Percentiles rank a stretch among this genome's conserved stretches.
Conservation (phyloP, 1,284 basidiomycete genomes). For the Calocybe gambosa region DNA sequence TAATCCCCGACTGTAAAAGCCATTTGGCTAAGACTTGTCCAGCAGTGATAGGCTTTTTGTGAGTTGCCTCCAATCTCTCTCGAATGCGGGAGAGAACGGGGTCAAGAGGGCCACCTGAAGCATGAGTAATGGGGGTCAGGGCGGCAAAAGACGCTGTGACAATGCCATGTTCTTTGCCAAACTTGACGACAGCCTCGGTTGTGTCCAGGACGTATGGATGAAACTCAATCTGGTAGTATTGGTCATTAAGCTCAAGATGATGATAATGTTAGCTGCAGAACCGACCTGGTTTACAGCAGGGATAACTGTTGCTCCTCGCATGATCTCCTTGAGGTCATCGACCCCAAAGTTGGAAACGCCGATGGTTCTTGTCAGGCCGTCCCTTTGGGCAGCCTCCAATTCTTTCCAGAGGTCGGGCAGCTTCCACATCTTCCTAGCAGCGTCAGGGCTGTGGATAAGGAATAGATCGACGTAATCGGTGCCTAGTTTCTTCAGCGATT, state of each 20-base stretch:
- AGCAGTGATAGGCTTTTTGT: slow-evolving; percentile 41
- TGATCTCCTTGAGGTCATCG: slow-evolving; percentile 57
- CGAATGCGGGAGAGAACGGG: slow-evolving; percentile 43
- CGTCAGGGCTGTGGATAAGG: slow-evolving; percentile 64
- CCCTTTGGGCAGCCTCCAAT: slow-evolving; percentile 63
- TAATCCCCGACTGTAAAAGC: slow-evolving; percentile 49
- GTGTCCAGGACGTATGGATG: slow-evolving; percentile 74
- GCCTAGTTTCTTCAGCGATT: slow-evolving; percentile 55
- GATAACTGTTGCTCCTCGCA: slow-evolving; percentile 49
- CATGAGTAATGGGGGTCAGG: slow-evolving; percentile 53
- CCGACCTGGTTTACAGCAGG: slow-evolving; percentile 78
- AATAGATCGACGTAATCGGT: slow-evolving; percentile 72
- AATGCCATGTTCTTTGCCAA: slow-evolving; percentile 58
- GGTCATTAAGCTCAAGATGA: neutral
- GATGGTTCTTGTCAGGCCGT: slow-evolving; percentile 69
- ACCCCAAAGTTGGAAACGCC: slow-evolving; percentile 83
- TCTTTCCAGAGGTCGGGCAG: slow-evolving; percentile 61
- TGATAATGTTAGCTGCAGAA: neutral
- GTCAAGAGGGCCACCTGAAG: slow-evolving; percentile 34
- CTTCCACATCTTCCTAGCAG: slow-evolving; percentile 31
- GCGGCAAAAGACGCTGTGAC: slow-evolving; percentile 64
- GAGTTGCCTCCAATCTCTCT: slow-evolving; percentile 35
- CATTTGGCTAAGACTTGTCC: slow-evolving; percentile 58
- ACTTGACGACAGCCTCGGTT: slow-evolving; percentile 46
- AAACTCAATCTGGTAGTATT: slow-evolving; percentile 53